phyloP scores from a whole-genome alignment of 768 basidiomycete genomes.

The Hebeloma cylindrosporum region DNA sequence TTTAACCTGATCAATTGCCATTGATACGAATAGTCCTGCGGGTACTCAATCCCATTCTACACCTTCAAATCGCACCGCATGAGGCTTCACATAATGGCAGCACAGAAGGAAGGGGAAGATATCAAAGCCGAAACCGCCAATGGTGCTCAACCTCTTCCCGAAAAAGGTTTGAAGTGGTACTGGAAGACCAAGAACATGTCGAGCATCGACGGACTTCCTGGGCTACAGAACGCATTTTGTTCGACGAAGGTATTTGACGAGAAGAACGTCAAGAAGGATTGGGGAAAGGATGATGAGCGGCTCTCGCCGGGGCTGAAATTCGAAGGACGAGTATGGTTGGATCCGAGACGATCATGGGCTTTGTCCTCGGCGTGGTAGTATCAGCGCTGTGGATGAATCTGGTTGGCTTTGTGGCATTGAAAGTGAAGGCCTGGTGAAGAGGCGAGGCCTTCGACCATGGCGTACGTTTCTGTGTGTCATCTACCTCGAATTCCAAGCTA shows the following conservation, averaged over 20 bases:
- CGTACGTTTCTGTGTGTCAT: too few species aligned
- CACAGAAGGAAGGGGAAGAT: slow-evolving; percentile 39
- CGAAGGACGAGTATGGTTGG: slow-evolving; percentile 5
- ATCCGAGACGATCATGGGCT: slow-evolving; percentile 9
- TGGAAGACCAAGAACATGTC: slow-evolving; percentile 34
- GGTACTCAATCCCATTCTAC: slow-evolving; percentile 57
- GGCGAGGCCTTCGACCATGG: too few species aligned
- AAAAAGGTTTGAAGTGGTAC: slow-evolving; percentile 49
- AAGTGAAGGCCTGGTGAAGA: slow-evolving; percentile 4
- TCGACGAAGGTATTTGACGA: slow-evolving; percentile 14
- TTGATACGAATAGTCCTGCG: slow-evolving; percentile 50
- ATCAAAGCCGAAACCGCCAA: slow-evolving; percentile 19
- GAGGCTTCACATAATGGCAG: slow-evolving; percentile 40
- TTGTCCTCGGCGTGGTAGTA: slow-evolving; percentile 12
- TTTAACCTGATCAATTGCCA: not conserved
- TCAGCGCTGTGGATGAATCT: slow-evolving; percentile 14
- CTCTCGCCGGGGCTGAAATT: not conserved
- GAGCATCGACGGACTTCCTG: slow-evolving; percentile 24
- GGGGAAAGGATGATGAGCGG: slow-evolving; percentile 18
- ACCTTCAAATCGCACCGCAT: slow-evolving; percentile 49
- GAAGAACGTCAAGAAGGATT: slow-evolving; percentile 10
- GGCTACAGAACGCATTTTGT: slow-evolving; percentile 13
- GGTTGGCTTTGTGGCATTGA: not conserved
- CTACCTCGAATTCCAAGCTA: too few species aligned
- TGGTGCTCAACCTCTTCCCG: slow-evolving; percentile 4